Conservation (phyloP, 225 moss, liverwort and hornwort genomes). For the Polytrichum commune region DNA sequence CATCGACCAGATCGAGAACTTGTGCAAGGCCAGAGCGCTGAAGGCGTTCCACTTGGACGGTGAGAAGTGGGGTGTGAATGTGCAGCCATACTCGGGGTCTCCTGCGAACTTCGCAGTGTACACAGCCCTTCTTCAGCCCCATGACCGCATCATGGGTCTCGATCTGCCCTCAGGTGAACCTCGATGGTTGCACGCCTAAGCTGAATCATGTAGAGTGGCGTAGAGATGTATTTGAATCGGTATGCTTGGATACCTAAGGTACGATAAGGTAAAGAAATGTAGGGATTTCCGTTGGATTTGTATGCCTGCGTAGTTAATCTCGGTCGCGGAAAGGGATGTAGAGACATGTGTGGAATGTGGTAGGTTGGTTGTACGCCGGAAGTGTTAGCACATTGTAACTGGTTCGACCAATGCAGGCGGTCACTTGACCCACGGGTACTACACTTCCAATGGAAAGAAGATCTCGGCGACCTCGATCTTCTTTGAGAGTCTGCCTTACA, state of each 20-base stretch:
- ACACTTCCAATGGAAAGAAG: conserved; percentile 89
- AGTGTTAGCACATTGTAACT: background rate
- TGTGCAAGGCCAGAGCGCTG: conserved; percentile 55
- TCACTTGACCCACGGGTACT: conserved; percentile 89
- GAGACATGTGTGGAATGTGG: background rate
- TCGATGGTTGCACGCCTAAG: background rate
- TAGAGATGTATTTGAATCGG: too few species aligned
- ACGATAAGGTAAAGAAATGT: too few species aligned
- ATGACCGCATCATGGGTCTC: conserved; percentile 68
- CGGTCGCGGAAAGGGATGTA: too few species aligned
- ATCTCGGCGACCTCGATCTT: conserved; percentile 93
- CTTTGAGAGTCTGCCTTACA: conserved; percentile 97
- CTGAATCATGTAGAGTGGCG: rapidly evolving
- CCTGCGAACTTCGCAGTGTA: conserved; percentile 69
- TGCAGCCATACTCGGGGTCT: conserved; percentile 65
- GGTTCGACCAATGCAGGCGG: conserved; percentile 20
- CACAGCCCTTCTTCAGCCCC: conserved; percentile 58
- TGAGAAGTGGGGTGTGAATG: conserved; percentile 58
- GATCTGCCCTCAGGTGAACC: conserved; percentile 46
- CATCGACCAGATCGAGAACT: conserved; percentile 59
- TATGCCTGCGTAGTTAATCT: too few species aligned
- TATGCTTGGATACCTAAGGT: too few species aligned
- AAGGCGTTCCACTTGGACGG: conserved; percentile 55
- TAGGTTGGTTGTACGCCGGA: background rate
- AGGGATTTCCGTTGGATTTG: too few species aligned